Percentiles rank a stretch among this genome's conserved stretches.
Conservation (phyloP, 768 basidiomycete species). For the Leccinum broughii region DNA sequence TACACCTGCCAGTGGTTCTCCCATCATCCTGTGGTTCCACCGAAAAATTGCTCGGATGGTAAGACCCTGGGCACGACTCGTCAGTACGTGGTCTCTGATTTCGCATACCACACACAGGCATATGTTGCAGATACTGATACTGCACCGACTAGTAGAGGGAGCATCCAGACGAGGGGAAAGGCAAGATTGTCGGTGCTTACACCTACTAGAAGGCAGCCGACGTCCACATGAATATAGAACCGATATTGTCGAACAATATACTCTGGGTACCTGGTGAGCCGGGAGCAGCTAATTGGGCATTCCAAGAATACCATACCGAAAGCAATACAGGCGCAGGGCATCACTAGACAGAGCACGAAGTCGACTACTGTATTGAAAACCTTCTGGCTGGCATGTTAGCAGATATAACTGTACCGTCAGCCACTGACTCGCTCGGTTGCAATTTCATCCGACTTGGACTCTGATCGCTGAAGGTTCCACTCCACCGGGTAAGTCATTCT, state of each 20-base stretch:
- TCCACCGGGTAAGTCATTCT: not conserved
- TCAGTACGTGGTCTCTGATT: not conserved
- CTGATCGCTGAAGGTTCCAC: not conserved
- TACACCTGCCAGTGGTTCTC: not conserved
- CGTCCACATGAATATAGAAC: constrained; percentile 48
- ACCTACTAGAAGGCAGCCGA: constrained; percentile 45
- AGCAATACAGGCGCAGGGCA: constrained; percentile 35
- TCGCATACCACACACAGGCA: constrained; percentile 16
- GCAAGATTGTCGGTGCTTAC: constrained; percentile 35
- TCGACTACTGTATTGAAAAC: constrained; percentile 27
- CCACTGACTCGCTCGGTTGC: too few species aligned
- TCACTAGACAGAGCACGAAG: constrained; percentile 29
- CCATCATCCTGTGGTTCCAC: not conserved
- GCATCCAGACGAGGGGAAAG: constrained; percentile 44
- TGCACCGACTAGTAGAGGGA: constrained; percentile 47
- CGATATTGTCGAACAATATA: constrained; percentile 53
- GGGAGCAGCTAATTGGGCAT: not conserved
- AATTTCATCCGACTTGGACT: too few species aligned
- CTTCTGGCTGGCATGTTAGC: constrained; percentile 22
- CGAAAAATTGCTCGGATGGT: constrained; percentile 6
- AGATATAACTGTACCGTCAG: too few species aligned
- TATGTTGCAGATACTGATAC: constrained; percentile 49
- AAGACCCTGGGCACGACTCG: constrained; percentile 9
- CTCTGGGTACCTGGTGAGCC: constrained; percentile 28
- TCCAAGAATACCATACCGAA: constrained; percentile 25